phyloP scores from a whole-genome alignment of 2,329 filamentous ascomycete genomes.

The Stenocarpella maydis region DNA sequence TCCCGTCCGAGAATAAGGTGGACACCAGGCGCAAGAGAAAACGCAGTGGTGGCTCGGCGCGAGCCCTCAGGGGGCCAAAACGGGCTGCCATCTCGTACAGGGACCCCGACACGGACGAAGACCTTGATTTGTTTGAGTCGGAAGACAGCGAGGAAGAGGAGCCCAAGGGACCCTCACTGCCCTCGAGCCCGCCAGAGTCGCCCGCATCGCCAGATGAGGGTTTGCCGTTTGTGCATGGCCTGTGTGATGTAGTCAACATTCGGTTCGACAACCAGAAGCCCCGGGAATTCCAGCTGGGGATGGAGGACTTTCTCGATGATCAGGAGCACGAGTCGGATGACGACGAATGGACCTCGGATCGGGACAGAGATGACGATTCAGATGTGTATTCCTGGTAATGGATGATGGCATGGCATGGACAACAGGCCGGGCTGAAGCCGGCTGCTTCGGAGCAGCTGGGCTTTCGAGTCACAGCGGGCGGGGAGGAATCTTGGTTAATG shows the following conservation, averaged over 20 bases:
- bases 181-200: slow-evolving; percentile 28
- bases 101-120: slow-evolving; percentile 34
- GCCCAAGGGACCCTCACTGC: slow-evolving; percentile 14
- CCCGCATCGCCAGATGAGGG: slow-evolving; percentile 19
- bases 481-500: background rate
- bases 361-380: slow-evolving; percentile 66
- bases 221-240: slow-evolving; percentile 64
- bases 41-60: slow-evolving; percentile 17
- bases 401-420: background rate
- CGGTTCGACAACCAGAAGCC: slow-evolving; percentile 80
- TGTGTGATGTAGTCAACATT: slow-evolving; percentile 75
- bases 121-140: slow-evolving; percentile 31
- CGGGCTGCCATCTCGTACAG: slow-evolving; percentile 31
- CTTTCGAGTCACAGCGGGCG: background rate
- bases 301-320: slow-evolving; percentile 74
- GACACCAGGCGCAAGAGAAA: slow-evolving; percentile 31
- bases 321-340: slow-evolving; percentile 63
- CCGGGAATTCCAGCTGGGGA: slow-evolving; percentile 71
- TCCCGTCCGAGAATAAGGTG: background rate
- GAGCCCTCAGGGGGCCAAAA: slow-evolving; percentile 32
- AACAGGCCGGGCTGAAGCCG: background rate
- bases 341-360: slow-evolving; percentile 57
- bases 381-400: slow-evolving; percentile 47
- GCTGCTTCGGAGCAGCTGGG: background rate
- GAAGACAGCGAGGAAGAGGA: slow-evolving; percentile 36